phyloP scores from a whole-genome alignment of 2,329 filamentous ascomycete genomes.

The Apiospora malaysiana region DNA sequence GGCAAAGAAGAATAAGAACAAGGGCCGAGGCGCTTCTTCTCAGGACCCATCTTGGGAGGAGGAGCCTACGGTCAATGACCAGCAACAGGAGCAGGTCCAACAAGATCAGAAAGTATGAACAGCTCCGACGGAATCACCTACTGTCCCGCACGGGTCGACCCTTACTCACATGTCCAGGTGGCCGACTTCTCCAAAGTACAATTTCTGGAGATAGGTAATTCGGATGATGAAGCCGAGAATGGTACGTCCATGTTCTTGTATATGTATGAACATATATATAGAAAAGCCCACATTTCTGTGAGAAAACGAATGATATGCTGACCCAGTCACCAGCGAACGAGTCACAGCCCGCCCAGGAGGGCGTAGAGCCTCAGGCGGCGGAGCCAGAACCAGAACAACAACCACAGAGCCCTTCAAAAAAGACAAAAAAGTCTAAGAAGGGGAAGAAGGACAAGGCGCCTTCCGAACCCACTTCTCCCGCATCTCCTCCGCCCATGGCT shows the following conservation, averaged over 20 bases:
- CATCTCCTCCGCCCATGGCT: not conserved
- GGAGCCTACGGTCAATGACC: slow-evolving; percentile 20
- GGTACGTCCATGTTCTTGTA: slow-evolving; percentile 22
- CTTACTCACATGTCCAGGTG: slow-evolving; percentile 27
- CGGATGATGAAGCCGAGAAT: slow-evolving; percentile 25
- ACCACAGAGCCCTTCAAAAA: slow-evolving; percentile 6
- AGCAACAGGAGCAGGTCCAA: slow-evolving; percentile 17
- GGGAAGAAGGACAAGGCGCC: slow-evolving; percentile 28
- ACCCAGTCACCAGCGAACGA: slow-evolving; percentile 18
- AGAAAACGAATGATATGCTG: slow-evolving; percentile 3
- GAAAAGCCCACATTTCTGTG: not conserved
- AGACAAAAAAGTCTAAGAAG: slow-evolving; percentile 27
- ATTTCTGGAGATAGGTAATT: slow-evolving; percentile 18
- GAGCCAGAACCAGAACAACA: not conserved
- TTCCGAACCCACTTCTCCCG: slow-evolving; percentile 18
- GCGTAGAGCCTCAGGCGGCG: slow-evolving; percentile 1
- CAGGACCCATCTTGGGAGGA: slow-evolving; percentile 19
- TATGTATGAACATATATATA: not conserved
- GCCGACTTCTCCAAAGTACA: slow-evolving; percentile 28
- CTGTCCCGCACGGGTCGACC: slow-evolving; percentile 25
- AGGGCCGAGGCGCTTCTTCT: slow-evolving; percentile 9
- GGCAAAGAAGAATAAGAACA: slow-evolving; percentile 23
- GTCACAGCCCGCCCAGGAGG: not conserved
- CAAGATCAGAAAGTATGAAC: slow-evolving; percentile 27
- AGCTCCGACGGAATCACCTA: slow-evolving; percentile 24